Percentiles rank a stretch among this genome's conserved stretches.
phyloP scores from a whole-genome alignment of 2,329 filamentous ascomycete genomes.

The Trichoderma pleuroti region DNA sequence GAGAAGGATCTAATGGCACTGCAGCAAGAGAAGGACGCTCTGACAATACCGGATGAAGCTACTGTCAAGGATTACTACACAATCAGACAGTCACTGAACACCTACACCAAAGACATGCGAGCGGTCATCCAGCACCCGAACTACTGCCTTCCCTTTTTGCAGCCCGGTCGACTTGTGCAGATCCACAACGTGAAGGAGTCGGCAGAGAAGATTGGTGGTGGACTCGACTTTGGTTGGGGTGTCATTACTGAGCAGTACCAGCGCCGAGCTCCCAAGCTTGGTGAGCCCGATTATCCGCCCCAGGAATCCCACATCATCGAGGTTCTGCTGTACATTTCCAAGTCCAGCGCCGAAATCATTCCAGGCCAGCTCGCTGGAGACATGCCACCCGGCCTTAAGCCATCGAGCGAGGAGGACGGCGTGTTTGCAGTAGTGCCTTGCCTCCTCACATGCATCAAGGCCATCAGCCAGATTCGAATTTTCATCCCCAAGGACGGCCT shows the following conservation, averaged over 20 bases:
- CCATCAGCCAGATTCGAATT: slow-evolving; percentile 78
- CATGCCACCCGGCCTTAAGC: slow-evolving; percentile 59
- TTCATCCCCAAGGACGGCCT: slow-evolving; percentile 74
- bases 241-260: slow-evolving; percentile 72
- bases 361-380: slow-evolving; percentile 36
- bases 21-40: slow-evolving; percentile 68
- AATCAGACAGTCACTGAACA: slow-evolving; percentile 76
- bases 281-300: slow-evolving; percentile 63
- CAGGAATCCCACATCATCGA: slow-evolving; percentile 82
- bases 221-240: slow-evolving; percentile 86
- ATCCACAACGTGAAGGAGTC: slow-evolving; percentile 66
- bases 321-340: slow-evolving; percentile 64
- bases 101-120: slow-evolving; percentile 84
- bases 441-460: slow-evolving; percentile 78
- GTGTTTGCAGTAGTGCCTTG: slow-evolving; percentile 62
- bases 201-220: slow-evolving; percentile 37
- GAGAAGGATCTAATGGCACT: slow-evolving; percentile 80
- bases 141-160: slow-evolving; percentile 79
- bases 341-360: slow-evolving; percentile 47
- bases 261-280: slow-evolving; percentile 63
- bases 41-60: slow-evolving; percentile 79
- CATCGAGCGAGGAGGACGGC: slow-evolving; percentile 30
- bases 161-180: slow-evolving; percentile 80
- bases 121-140: slow-evolving; percentile 88
- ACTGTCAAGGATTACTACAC: slow-evolving; percentile 94